Evolutionary conservation across 805 yeast genomes (phyloP).

Genomic region (Alloascoidea hylecoeti): DNA sequence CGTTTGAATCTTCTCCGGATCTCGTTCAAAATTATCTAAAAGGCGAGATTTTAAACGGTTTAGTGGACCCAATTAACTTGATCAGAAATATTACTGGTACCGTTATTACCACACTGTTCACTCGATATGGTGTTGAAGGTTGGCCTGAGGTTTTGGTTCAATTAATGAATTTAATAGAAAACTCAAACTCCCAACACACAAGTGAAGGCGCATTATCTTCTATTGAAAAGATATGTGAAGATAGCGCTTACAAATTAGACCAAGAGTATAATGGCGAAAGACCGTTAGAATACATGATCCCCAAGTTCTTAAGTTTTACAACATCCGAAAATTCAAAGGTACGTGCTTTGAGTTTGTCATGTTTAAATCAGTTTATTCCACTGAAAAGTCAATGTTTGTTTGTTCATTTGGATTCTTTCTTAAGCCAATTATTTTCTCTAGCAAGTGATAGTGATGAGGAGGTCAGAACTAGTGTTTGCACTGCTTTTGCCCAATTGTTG

Average conservation of each 20-base stretch:
- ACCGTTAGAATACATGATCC: constrained; percentile 57
- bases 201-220: constrained; percentile 76
- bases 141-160: constrained; percentile 73
- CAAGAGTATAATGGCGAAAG: constrained; percentile 46
- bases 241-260: constrained; percentile 54
- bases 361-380: constrained; percentile 66
- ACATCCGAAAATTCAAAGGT: constrained; percentile 28
- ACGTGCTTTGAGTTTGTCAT: constrained; percentile 48
- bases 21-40: constrained; percentile 30
- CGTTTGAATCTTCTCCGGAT: constrained; percentile 25
- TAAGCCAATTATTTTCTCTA: constrained; percentile 49
- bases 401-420: constrained; percentile 49
- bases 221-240: constrained; percentile 82
- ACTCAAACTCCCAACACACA: constrained; percentile 16
- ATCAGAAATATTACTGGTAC: constrained; percentile 85
- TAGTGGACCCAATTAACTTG: constrained; percentile 37
- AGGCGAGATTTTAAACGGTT: constrained; percentile 26
- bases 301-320: constrained; percentile 41
- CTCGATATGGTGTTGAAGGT: constrained; percentile 41
- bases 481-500: constrained; percentile 55
- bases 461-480: constrained; percentile 65
- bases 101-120: constrained; percentile 71
- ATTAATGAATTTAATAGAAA: constrained; percentile 44
- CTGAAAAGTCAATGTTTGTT: constrained; percentile 53
- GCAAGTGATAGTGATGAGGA: constrained; percentile 47